These are phyloP conservation scores for Leccinum rimulosum DNA, from an alignment of 768 basidiomycete genomes.

Conservation along the genomic window DNA sequence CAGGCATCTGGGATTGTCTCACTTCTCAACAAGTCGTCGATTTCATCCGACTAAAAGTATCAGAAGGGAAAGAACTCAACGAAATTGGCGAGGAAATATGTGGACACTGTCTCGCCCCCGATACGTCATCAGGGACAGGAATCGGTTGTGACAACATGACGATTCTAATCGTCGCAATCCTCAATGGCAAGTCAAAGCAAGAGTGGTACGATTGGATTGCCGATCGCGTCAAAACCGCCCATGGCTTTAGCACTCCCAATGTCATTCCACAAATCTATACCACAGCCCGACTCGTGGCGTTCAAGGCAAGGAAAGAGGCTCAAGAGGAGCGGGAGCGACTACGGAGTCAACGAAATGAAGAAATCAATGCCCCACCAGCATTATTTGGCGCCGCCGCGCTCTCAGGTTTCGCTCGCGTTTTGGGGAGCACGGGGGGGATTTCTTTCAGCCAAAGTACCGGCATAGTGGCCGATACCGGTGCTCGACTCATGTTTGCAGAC, in stretches of 20 bases:
- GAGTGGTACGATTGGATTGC: constrained; percentile 92
- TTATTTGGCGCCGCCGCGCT: constrained; percentile 38
- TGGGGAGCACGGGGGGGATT: constrained; percentile 60
- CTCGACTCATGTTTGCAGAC: constrained; percentile 62
- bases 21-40: constrained; percentile 91
- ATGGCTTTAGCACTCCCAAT: constrained; percentile 78
- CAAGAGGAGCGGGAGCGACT: constrained; percentile 47
- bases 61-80: constrained; percentile 72
- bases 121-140: constrained; percentile 84
- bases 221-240: constrained; percentile 71
- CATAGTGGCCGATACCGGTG: constrained; percentile 46
- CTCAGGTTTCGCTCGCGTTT: constrained; percentile 52
- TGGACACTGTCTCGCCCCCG: constrained; percentile 91
- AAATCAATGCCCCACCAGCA: constrained; percentile 20
- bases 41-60: constrained; percentile 77
- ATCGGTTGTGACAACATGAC: constrained; percentile 99
- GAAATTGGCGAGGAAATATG: constrained; percentile 90
- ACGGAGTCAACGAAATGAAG: constrained; percentile 36
- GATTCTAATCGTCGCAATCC: constrained; percentile 82
- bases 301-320: constrained; percentile 59
- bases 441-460: constrained; percentile 57
- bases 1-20: constrained; percentile 98
- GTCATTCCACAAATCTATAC: constrained; percentile 76
- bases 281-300: constrained; percentile 57
- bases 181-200: constrained; percentile 83